Percentiles rank a stretch among this genome's conserved stretches.
These are phyloP conservation scores for Candida stauntonica DNA, from an alignment of 805 yeast genomes.

Conservation along the genomic window DNA sequence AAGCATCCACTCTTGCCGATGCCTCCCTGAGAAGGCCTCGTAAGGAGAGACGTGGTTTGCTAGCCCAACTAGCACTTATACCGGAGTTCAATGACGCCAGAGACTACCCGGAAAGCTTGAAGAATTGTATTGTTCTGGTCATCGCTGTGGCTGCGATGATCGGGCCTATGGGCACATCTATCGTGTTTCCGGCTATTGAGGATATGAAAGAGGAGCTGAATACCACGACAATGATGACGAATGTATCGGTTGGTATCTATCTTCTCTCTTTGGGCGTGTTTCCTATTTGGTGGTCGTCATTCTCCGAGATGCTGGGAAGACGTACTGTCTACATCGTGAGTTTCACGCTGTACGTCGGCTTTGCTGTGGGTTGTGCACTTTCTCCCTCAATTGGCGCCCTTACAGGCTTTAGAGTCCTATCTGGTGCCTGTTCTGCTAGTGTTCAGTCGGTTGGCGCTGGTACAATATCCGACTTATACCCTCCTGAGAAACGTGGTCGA, in stretches of 20 bases:
- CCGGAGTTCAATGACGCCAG: constrained; percentile 77
- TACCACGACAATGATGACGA: constrained; percentile 58
- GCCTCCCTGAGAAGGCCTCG: constrained; percentile 14
- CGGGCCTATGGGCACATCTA: constrained; percentile 90
- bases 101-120: constrained; percentile 47
- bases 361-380: constrained; percentile 68
- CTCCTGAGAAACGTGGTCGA: constrained; percentile 63
- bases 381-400: constrained; percentile 57
- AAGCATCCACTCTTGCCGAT: constrained; percentile 2
- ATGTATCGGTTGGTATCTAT: constrained; percentile 77
- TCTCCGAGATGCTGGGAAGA: constrained; percentile 73
- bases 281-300: constrained; percentile 87
- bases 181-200: constrained; percentile 72
- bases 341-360: constrained; percentile 56
- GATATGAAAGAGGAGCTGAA: constrained; percentile 50
- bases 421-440: constrained; percentile 80
- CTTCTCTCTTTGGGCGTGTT: constrained; percentile 68
- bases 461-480: constrained; percentile 69
- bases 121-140: constrained; percentile 52
- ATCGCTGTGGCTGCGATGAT: constrained; percentile 71
- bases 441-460: constrained; percentile 92
- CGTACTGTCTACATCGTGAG: constrained; percentile 68
- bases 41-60: constrained; percentile 45
- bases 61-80: constrained; percentile 43
- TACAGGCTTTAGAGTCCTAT: constrained; percentile 62